These are phyloP conservation scores for Ascomycota sp. DNA, from an alignment of 2,329 filamentous ascomycete genomes.

Conservation along the genomic window DNA sequence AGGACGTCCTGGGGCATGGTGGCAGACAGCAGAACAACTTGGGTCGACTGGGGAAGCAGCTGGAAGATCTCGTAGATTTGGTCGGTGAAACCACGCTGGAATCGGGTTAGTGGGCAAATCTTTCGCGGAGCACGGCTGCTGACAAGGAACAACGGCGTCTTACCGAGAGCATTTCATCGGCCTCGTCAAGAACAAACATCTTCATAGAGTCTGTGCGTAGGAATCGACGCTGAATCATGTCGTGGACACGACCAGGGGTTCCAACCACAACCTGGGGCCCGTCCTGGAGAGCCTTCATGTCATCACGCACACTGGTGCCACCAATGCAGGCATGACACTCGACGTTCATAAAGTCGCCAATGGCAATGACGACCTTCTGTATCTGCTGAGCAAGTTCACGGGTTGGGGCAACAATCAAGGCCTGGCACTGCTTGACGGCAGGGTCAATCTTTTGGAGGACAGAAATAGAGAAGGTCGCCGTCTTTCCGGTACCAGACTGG, in stretches of 20 bases:
- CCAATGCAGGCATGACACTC: slow-evolving; percentile 99
- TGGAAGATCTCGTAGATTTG: slow-evolving; percentile 99
- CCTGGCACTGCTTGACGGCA: slow-evolving; percentile 88
- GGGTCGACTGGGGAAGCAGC: slow-evolving; percentile 88
- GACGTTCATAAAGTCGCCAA: slow-evolving; percentile 98
- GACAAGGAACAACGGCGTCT: slow-evolving; percentile 8
- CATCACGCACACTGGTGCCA: slow-evolving; percentile 90
- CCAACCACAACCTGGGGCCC: slow-evolving; percentile 94
- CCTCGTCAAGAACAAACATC: slow-evolving; percentile 99
- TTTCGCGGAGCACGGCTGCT: background rate
- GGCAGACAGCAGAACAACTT: slow-evolving; percentile 92
- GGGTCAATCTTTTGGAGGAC: slow-evolving; percentile 97
- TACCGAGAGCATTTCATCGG: slow-evolving; percentile 94
- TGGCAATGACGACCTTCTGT: slow-evolving; percentile 95
- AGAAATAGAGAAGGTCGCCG: slow-evolving; percentile 97
- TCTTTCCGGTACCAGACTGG: slow-evolving; percentile 99
- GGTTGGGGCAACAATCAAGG: slow-evolving; percentile 88
- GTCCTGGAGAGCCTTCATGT: slow-evolving; percentile 93
- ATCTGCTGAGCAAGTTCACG: slow-evolving; percentile 98
- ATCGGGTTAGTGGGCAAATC: slow-evolving; percentile 12
- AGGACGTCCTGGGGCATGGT: slow-evolving; percentile 98
- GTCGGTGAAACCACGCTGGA: slow-evolving; percentile 88
- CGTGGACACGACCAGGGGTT: slow-evolving; percentile 92
- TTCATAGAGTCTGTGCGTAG: slow-evolving; percentile 96
- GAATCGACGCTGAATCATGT: slow-evolving; percentile 98